Percentiles rank a stretch among this genome's conserved stretches.
Evolutionary conservation across 768 basidiomycete genomes (phyloP).

Genomic region (Gloeostereum incarnatum): DNA sequence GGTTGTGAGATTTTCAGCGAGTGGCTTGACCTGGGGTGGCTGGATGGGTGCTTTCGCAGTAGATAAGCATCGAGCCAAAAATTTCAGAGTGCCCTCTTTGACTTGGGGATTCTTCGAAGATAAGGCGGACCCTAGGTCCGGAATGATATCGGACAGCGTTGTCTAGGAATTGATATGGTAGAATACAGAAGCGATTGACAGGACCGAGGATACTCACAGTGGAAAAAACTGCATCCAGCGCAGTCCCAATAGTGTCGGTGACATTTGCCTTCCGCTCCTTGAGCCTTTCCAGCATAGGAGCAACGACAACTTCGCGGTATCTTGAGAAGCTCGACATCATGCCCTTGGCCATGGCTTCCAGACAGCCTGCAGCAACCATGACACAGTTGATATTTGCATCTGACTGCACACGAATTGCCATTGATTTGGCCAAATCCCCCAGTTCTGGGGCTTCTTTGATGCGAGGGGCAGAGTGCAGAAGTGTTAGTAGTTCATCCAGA

Average conservation of each 20-base stretch:
- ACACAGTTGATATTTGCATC: conserved; percentile 98
- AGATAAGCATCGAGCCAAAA: conserved; percentile 70
- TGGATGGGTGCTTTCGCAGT: conserved; percentile 62
- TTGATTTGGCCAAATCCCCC: conserved; percentile 61
- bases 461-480: conserved; percentile 60
- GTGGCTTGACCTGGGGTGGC: conserved; percentile 67
- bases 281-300: conserved; percentile 75
- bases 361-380: conserved; percentile 72
- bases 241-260: conserved; percentile 79
- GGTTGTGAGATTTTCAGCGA: conserved; percentile 66
- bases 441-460: conserved; percentile 79
- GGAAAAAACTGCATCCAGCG: conserved; percentile 81
- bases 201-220: conserved; percentile 47
- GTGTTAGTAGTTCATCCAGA: conserved; percentile 69
- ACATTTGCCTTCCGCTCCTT: conserved; percentile 93
- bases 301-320: conserved; percentile 63
- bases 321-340: conserved; percentile 66
- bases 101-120: conserved; percentile 95
- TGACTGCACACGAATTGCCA: conserved; percentile 73
- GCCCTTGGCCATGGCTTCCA: conserved; percentile 82
- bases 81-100: conserved; percentile 87
- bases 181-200: conserved; percentile 4
- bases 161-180: conserved; percentile 36
- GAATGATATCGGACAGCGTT: conserved; percentile 68
- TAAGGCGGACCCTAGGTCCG: conserved; percentile 70